Percentiles rank a stretch among this genome's conserved stretches.
phyloP scores from a whole-genome alignment of 2,329 filamentous ascomycete species.

The Cyclaneusma minus region DNA sequence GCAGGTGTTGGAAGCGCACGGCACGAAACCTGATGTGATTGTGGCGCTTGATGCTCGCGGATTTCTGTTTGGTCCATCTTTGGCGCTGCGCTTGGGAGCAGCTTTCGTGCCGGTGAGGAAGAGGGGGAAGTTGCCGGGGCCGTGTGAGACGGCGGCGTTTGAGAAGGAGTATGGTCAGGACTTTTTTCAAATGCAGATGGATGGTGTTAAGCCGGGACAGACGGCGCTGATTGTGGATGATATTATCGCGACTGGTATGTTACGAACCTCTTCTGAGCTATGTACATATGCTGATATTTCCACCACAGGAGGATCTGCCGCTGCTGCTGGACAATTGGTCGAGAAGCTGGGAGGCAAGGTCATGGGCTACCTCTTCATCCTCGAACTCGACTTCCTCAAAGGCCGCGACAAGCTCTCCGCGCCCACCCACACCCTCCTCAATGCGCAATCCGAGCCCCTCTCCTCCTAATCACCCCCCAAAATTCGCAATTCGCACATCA shows the following conservation, averaged over 20 bases:
- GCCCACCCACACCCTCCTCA: constrained; percentile 71
- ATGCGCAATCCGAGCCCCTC: neutral
- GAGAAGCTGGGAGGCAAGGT: constrained; percentile 73
- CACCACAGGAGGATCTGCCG: constrained; percentile 70
- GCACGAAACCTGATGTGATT: constrained; percentile 66
- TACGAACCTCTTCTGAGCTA: neutral
- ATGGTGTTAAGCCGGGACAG: constrained; percentile 70
- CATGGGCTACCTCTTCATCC: constrained; percentile 83
- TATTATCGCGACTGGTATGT: constrained; percentile 91
- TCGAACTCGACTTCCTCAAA: constrained; percentile 87
- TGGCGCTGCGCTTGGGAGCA: constrained; percentile 70
- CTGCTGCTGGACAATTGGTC: constrained; percentile 75
- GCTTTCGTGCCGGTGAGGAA: constrained; percentile 90
- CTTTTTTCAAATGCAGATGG: constrained; percentile 89
- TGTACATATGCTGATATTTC: constrained; percentile 1
- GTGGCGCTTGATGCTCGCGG: constrained; percentile 88
- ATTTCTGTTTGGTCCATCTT: constrained; percentile 83
- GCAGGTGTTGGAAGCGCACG: constrained; percentile 52
- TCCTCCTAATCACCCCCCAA: neutral
- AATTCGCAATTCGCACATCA: no score
- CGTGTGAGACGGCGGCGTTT: constrained; percentile 71
- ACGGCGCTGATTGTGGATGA: constrained; percentile 91
- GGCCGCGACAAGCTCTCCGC: constrained; percentile 79
- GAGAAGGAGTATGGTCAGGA: constrained; percentile 95
- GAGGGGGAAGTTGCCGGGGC: constrained; percentile 86